Evolutionary conservation across 2,329 filamentous ascomycete species (phyloP).

Genomic region (Colletotrichum aenigma): DNA sequence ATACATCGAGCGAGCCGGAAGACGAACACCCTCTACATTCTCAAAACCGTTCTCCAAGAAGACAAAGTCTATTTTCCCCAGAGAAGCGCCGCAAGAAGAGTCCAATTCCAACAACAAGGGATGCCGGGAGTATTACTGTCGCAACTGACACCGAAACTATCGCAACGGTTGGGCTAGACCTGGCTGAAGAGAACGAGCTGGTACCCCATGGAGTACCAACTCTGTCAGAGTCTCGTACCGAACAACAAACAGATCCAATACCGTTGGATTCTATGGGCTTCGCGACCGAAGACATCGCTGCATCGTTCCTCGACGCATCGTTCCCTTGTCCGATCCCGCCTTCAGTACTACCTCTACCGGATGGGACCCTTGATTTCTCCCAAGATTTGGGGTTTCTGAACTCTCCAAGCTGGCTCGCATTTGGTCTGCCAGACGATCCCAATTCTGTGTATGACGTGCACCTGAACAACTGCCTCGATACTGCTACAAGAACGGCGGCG

Average conservation of each 20-base stretch:
- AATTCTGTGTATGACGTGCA: neutral
- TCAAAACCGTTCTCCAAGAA: neutral
- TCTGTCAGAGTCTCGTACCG: neutral
- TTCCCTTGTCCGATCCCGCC: neutral
- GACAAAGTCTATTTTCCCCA: neutral
- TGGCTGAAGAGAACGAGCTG: neutral
- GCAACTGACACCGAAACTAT: neutral
- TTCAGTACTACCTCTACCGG: neutral
- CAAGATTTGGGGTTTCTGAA: neutral
- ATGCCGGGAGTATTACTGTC: neutral
- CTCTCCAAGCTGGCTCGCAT: neutral
- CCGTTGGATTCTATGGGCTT: neutral
- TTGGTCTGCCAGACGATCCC: neutral
- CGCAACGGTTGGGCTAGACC: neutral
- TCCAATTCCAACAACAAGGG: neutral
- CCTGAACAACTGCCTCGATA: neutral
- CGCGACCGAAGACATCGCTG: neutral
- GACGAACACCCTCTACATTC: neutral
- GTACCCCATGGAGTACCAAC: neutral
- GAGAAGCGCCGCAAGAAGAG: neutral
- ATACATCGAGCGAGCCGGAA: neutral
- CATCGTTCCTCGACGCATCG: neutral
- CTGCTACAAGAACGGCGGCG: neutral
- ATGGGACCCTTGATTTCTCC: neutral
- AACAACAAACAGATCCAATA: neutral